Percentiles rank a stretch among this genome's conserved stretches.
Conservation (phyloP, 2,329 filamentous ascomycete species). For the Fusarium nanum region DNA sequence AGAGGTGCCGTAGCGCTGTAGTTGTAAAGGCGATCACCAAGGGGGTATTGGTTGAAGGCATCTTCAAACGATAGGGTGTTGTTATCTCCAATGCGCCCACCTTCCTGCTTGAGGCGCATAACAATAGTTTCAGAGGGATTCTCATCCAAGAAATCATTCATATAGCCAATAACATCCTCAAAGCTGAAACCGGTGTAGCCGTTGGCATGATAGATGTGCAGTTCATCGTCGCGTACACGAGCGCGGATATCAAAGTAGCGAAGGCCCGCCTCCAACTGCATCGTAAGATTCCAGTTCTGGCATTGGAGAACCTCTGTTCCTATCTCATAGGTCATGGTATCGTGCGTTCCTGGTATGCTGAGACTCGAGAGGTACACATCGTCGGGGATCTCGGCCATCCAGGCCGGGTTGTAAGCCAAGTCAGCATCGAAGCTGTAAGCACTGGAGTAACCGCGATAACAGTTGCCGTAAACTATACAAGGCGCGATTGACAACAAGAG, state of each 20-base stretch:
- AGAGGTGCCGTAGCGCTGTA: conserved; percentile 50
- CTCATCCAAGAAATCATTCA: conserved; percentile 59
- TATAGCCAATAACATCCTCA: conserved; percentile 55
- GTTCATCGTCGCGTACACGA: conserved; percentile 55
- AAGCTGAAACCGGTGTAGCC: conserved; percentile 60
- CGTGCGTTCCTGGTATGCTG: conserved; percentile 65
- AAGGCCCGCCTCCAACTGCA: conserved; percentile 60
- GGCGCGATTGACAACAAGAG: conserved; percentile 46
- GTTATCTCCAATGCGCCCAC: conserved; percentile 50
- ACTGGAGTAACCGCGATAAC: conserved; percentile 48
- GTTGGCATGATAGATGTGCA: conserved; percentile 61
- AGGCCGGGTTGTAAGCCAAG: conserved; percentile 49
- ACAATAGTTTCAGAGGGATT: conserved; percentile 61
- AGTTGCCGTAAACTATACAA: conserved; percentile 45
- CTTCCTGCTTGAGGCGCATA: conserved; percentile 64
- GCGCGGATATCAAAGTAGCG: conserved; percentile 64
- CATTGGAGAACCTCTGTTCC: conserved; percentile 55
- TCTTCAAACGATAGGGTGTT: conserved; percentile 58
- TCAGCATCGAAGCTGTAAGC: conserved; percentile 58
- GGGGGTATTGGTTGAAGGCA: conserved; percentile 57
- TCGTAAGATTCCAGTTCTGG: conserved; percentile 59
- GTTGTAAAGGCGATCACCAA: conserved; percentile 52
- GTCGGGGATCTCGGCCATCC: conserved; percentile 60
- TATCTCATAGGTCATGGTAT: conserved; percentile 63
- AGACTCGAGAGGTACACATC: conserved; percentile 55